Evolutionary conservation across 306 rosid species (phyloP).

Genomic region (Cucurbita maxima): DNA sequence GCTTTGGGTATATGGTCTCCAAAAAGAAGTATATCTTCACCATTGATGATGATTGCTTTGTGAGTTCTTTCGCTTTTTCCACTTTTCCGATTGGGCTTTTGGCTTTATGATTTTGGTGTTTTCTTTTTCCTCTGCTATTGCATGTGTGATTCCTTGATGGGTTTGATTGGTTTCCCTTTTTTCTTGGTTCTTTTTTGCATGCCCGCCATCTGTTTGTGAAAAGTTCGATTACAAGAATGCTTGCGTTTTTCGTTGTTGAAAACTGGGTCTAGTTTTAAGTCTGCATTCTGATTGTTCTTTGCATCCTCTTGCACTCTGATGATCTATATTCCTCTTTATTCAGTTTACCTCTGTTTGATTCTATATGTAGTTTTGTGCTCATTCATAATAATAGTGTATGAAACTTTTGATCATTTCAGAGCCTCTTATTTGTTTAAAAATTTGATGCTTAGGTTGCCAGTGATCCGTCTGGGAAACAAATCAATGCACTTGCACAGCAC

Average conservation of each 20-base stretch:
- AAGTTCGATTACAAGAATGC: neutral
- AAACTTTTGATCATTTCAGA: neutral
- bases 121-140: too few relatives aligned
- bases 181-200: neutral
- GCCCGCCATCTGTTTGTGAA: neutral
- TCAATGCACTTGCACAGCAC: slow-evolving; percentile 45
- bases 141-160: neutral
- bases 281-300: neutral
- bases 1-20: slow-evolving; percentile 93
- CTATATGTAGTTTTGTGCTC: neutral
- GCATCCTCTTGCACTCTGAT: neutral
- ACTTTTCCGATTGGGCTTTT: neutral
- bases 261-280: neutral
- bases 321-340: neutral
- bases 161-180: neutral
- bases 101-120: neutral
- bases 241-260: neutral
- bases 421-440: neutral
- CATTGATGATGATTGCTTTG: slow-evolving; percentile 88
- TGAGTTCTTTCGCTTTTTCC: slow-evolving; percentile 15
- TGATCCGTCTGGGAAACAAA: slow-evolving; percentile 30
- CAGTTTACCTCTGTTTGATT: neutral
- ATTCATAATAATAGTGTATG: neutral
- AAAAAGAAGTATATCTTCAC: slow-evolving; percentile 86
- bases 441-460: slow-evolving; percentile 26